These are phyloP conservation scores for Sugiyamaella japonica DNA, from an alignment of 1,139 yeast species.

Conservation along the genomic window DNA sequence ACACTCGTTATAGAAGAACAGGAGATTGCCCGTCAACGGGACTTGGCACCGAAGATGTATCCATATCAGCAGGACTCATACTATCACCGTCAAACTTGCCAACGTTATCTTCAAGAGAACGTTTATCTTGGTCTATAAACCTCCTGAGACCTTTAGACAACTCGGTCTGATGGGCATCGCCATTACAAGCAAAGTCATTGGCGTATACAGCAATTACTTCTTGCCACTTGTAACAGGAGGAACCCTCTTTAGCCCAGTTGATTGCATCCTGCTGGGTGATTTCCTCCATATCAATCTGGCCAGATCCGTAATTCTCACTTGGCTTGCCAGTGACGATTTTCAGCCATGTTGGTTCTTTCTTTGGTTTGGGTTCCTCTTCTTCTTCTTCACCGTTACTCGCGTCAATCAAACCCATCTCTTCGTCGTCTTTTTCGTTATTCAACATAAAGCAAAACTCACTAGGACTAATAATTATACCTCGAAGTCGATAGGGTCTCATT, in stretches of 20 bases:
- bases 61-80: slow-evolving; percentile 1
- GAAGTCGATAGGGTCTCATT: slow-evolving; percentile 29
- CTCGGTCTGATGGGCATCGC: slow-evolving; percentile 19
- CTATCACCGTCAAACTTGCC: neutral
- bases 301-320: slow-evolving; percentile 5
- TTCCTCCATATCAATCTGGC: slow-evolving; percentile 9
- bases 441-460: slow-evolving; percentile 31
- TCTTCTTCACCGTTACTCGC: slow-evolving; percentile 15
- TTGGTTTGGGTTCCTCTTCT: neutral
- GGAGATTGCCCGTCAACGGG: neutral
- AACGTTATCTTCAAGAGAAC: slow-evolving; percentile 17
- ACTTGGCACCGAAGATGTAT: neutral
- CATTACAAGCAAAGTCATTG: slow-evolving; percentile 29
- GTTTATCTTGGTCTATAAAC: slow-evolving; percentile 27
- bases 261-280: slow-evolving; percentile 28
- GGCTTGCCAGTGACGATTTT: slow-evolving; percentile 20
- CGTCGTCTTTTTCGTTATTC: slow-evolving; percentile 12
- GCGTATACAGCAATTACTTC: slow-evolving; percentile 34
- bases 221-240: slow-evolving; percentile 28
- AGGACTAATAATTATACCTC: slow-evolving; percentile 36
- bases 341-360: slow-evolving; percentile 23
- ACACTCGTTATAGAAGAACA: neutral
- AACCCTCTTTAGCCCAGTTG: slow-evolving; percentile 30
- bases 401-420: slow-evolving; percentile 24
- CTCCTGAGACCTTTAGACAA: slow-evolving; percentile 24